Conservation (phyloP, 2,329 filamentous ascomycete species). For the Lasiodiplodia gonubiensis region DNA sequence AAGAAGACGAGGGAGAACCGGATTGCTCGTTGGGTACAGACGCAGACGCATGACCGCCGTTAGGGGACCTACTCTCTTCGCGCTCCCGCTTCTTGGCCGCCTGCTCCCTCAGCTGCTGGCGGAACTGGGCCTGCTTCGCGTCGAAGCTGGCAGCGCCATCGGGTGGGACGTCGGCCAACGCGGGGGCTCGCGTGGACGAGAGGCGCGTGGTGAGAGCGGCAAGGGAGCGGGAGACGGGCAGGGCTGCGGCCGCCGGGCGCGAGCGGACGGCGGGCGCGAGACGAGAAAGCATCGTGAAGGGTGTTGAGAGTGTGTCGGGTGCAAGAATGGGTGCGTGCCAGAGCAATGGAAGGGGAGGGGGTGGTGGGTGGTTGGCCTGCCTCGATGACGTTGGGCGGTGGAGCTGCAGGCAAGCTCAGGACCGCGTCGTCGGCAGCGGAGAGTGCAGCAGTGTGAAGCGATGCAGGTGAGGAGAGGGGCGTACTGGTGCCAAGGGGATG, state of each 20-base stretch:
- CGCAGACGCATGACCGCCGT: constrained; percentile 47
- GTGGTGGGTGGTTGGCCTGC: constrained; percentile 9
- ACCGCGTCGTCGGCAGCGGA: constrained; percentile 19
- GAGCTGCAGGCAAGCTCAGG: constrained; percentile 27
- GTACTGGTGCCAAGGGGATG: constrained; percentile 19
- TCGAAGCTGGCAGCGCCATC: constrained; percentile 78
- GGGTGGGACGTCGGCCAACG: constrained; percentile 82
- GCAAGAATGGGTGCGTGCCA: constrained; percentile 19
- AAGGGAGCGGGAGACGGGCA: constrained; percentile 24
- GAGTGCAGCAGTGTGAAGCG: constrained; percentile 11
- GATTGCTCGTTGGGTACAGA: constrained; percentile 38
- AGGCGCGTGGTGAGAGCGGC: constrained; percentile 26
- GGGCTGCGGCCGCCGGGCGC: constrained; percentile 6
- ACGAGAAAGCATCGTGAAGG: constrained; percentile 25
- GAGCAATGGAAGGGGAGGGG: constrained; percentile 7
- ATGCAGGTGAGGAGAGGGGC: constrained; percentile 23
- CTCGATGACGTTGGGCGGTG: constrained; percentile 26
- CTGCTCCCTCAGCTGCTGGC: constrained; percentile 77
- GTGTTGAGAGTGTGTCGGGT: constrained; percentile 11
- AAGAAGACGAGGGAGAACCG: constrained; percentile 44
- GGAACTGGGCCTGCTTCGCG: constrained; percentile 82
- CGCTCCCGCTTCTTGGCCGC: constrained; percentile 74
- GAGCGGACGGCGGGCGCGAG: constrained; percentile 23
- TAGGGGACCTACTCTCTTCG: constrained; percentile 77
- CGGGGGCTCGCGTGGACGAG: constrained; percentile 56